phyloP scores from a whole-genome alignment of 1,284 basidiomycete species.

The Ustilago bromivora region DNA sequence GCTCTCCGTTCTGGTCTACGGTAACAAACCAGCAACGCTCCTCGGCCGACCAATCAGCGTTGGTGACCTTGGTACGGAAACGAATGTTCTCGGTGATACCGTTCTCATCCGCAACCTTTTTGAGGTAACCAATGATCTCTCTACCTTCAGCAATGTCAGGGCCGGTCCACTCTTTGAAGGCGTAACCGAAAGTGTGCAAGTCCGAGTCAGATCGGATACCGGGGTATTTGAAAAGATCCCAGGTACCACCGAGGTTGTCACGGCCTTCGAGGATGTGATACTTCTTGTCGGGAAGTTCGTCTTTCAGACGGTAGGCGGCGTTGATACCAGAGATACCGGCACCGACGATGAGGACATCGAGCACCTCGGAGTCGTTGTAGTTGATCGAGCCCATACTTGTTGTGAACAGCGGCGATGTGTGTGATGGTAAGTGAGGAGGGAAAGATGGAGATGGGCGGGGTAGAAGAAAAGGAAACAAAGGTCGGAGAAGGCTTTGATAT shows the following conservation, averaged over 20 bases:
- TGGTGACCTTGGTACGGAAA: constrained; percentile 53
- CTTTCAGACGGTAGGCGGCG: constrained; percentile 62
- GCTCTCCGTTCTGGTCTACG: constrained; percentile 33
- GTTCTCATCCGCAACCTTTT: constrained; percentile 56
- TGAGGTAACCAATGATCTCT: constrained; percentile 62
- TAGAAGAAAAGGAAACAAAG: not conserved
- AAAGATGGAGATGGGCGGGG: not conserved
- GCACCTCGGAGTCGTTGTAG: constrained; percentile 41
- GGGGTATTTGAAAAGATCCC: constrained; percentile 64
- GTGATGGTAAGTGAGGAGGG: not conserved
- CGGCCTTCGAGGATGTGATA: constrained; percentile 57
- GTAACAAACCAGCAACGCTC: constrained; percentile 58
- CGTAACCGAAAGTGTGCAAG: constrained; percentile 53
- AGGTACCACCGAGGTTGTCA: constrained; percentile 60
- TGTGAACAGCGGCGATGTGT: not conserved
- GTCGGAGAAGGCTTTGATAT: not conserved
- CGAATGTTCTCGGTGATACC: constrained; percentile 59
- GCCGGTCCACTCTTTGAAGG: constrained; percentile 58
- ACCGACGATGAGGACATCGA: constrained; percentile 64
- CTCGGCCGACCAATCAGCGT: constrained; percentile 49
- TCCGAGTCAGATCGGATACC: constrained; percentile 52
- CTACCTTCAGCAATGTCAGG: constrained; percentile 62
- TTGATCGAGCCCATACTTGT: constrained; percentile 47
- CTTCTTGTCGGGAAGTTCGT: constrained; percentile 55
- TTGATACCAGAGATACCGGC: constrained; percentile 68